Conservation (phyloP, 768 basidiomycete genomes). For the Collybia nuda region DNA sequence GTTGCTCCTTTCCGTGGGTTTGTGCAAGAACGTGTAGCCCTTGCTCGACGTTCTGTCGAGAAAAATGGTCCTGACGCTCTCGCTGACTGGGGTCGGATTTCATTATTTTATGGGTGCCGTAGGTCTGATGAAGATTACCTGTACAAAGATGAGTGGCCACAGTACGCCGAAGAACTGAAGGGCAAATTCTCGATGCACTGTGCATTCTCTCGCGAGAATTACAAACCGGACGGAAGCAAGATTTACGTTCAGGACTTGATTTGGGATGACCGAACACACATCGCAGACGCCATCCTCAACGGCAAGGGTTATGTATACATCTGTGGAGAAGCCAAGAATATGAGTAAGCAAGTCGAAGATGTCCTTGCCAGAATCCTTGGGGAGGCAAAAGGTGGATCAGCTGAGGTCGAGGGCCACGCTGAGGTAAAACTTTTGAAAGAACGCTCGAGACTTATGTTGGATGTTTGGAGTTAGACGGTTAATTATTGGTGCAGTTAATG, state of each 20-base stretch:
- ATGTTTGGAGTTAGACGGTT: conserved; percentile 77
- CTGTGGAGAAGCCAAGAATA: conserved; percentile 94
- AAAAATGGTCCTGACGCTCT: conserved; percentile 95
- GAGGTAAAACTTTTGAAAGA: conserved; percentile 97
- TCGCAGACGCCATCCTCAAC: conserved; percentile 87
- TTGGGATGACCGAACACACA: conserved; percentile 80
- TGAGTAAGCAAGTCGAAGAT: conserved; percentile 96
- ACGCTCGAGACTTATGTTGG: conserved; percentile 80
- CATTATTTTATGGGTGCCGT: conserved; percentile 96
- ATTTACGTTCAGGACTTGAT: conserved; percentile 99
- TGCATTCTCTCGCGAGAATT: conserved; percentile 92
- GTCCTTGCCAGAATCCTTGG: conserved; percentile 80
- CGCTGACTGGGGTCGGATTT: conserved; percentile 92
- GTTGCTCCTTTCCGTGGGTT: conserved; percentile 99
- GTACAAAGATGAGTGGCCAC: conserved; percentile 94
- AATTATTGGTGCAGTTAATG: conserved; percentile 5
- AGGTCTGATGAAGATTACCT: conserved; percentile 87
- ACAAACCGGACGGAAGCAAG: conserved; percentile 89
- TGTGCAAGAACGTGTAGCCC: conserved; percentile 95
- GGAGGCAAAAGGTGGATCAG: conserved; percentile 90
- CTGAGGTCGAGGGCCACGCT: conserved; percentile 84
- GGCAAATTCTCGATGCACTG: conserved; percentile 89
- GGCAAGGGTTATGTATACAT: conserved; percentile 98
- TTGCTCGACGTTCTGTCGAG: conserved; percentile 91
- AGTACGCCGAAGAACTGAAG: conserved; percentile 80